Base-by-base conservation (phyloP, 2,329 filamentous ascomycete species). In the Lanzia echinophila region DNA sequence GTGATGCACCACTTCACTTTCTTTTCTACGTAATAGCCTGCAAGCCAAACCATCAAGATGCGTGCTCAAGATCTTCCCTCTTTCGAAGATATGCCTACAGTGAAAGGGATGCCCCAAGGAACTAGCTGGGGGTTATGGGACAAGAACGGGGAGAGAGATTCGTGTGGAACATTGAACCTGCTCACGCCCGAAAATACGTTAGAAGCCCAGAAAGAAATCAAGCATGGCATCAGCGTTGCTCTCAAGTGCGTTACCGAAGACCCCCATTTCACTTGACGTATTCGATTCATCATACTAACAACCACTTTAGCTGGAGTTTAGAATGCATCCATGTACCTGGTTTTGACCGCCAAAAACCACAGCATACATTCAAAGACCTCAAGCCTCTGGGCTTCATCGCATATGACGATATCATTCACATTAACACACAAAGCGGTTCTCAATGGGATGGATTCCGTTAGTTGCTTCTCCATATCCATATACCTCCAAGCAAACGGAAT, bases 341-440 rank as follows among this genome's bases (percentile, higher is more conserved):
- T 3, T 63, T 63, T 44, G 17, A 15, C 5, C 54, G 60, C 5
- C 50, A 63, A 50, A 38, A 53, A 22, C 44, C 50, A 13, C 32
- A 45, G 15, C 55, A 61, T 41, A 48, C 47, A 17, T 39, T 60
- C 39, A 58, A 57, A 36, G 54, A 43, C 6, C 39, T 52, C 3
- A 39, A 28, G 17, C 10, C 36, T 6, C 32, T 59, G 3, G 74
- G 75, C 15, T 55, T 60, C 56, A 32, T n/a, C 74, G 61, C 82
- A 33, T 82, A 83, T 62, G 81, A 84, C 62, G 75, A 77, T 61
- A 59, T 66, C 1, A 71, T 75, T 54, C 65, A 69, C 6, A 64
- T 78, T 54, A 78, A 79, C 63, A 77, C 75, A 2, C 74, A 77
- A 57, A 67, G 65, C 33, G 68, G 68, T 12, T 70, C 65, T 32